These are phyloP conservation scores for Blastomyces gilchristii DNA, from an alignment of 2,329 filamentous ascomycete species.

Conservation along the genomic window DNA sequence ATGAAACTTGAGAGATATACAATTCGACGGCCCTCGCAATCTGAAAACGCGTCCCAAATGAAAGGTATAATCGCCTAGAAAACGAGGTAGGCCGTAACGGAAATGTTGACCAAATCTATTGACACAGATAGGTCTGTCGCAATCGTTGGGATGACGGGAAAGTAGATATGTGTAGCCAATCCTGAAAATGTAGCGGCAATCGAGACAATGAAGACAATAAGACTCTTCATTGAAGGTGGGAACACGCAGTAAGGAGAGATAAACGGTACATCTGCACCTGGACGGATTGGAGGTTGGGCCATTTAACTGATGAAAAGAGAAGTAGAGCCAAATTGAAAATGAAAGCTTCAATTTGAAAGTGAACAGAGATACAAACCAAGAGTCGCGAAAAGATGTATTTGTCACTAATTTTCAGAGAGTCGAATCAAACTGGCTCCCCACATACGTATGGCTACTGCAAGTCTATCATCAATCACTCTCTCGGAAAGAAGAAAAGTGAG, in stretches of 20 bases:
- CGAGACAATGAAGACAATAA: slow-evolving; percentile 1
- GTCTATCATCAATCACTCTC: background rate
- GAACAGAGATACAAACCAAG: background rate
- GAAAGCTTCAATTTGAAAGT: background rate
- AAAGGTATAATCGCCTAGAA: slow-evolving; percentile 37
- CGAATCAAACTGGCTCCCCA: background rate
- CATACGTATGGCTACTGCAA: background rate
- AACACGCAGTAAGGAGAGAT: background rate
- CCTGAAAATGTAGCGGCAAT: slow-evolving; percentile 24
- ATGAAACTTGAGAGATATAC: slow-evolving; percentile 33
- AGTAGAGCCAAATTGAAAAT: background rate
- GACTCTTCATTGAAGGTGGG: background rate
- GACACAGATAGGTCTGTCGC: slow-evolving; percentile 33
- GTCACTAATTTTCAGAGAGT: background rate
- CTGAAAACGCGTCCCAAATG: slow-evolving; percentile 34
- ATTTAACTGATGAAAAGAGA: background rate
- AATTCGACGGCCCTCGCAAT: slow-evolving; percentile 32
- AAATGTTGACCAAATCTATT: slow-evolving; percentile 32
- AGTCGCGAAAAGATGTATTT: background rate
- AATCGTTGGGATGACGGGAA: slow-evolving; percentile 36
- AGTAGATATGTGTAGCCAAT: slow-evolving; percentile 40
- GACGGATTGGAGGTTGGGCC: background rate
- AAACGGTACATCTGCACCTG: background rate
- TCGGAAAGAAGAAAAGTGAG: background rate
- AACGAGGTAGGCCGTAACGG: slow-evolving; percentile 38